Evolutionary conservation across 1,139 yeast species (phyloP).

Genomic region (Waltiozyma sp.): DNA sequence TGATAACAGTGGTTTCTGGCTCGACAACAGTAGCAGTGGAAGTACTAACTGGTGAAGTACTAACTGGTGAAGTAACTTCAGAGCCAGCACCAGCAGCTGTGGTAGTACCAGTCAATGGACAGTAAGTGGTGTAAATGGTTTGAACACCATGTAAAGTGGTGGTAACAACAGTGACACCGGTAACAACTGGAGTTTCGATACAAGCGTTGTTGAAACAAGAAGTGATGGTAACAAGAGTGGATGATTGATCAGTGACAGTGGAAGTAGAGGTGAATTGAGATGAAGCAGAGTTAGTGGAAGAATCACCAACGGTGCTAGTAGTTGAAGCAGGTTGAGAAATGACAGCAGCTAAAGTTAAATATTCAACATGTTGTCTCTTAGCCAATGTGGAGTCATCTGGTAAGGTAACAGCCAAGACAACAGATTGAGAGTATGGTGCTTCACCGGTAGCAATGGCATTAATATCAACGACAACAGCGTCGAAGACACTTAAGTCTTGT

Average conservation of each 20-base stretch:
- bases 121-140: conserved; percentile 26
- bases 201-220: conserved; percentile 16
- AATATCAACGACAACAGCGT: not conserved
- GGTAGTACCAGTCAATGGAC: conserved; percentile 18
- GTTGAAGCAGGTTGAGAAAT: conserved; percentile 3
- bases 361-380: not conserved
- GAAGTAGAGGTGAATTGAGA: conserved; percentile 9
- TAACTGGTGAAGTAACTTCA: conserved; percentile 4
- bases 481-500: not conserved
- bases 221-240: conserved; percentile 16
- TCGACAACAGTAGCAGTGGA: conserved; percentile 9
- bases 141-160: conserved; percentile 8
- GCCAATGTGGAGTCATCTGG: conserved; percentile 1
- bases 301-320: conserved; percentile 3
- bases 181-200: conserved; percentile 11
- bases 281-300: conserved; percentile 10
- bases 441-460: not conserved
- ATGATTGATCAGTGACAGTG: conserved; percentile 6
- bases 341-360: conserved; percentile 1
- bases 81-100: conserved; percentile 3
- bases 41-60: conserved; percentile 5
- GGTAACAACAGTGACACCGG: conserved; percentile 3
- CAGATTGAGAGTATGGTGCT: conserved; percentile 2
- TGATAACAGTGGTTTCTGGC: conserved; percentile 13
- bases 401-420: conserved; percentile 2